Evolutionary conservation across 2,329 filamentous ascomycete genomes (phyloP), one percentile per base, ranked within the genome.

Genomic region (Beauveria medogensis): DNA sequence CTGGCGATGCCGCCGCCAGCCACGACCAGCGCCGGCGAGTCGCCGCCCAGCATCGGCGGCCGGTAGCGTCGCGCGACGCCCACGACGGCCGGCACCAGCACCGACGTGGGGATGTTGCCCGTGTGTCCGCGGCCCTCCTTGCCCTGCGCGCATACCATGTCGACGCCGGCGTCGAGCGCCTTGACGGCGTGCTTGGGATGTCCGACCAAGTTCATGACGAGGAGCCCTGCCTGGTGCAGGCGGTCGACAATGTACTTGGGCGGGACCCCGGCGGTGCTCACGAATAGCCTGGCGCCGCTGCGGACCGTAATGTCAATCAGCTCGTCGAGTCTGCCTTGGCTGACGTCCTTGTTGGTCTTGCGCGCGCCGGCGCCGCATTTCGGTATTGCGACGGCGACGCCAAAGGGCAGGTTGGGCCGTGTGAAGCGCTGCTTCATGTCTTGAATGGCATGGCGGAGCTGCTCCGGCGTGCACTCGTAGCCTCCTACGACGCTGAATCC

Each of bases 171-270:
- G 56, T 91, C 85, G 5, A 97, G 78, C 2, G 92, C 92, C 77
- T 97, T 96, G 72, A 87, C 83, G 0, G 92, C 92, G 73, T 97
- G 93, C 71, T 89, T 91, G 2, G 93, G 92, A 68, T 92, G 90
- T 0, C 93, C 93, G n/a, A 97, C 92, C 92, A 97, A 96, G 73
- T 97, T 97, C 92, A 96, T 97, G 41, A 97, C 81, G 62, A 95
- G 72, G 43, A 97, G 89, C 0, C 90, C 90, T 0, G 89, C 88
- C 7, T 80, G 79, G 70, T 97, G 93, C 52, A 97, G 79, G 48
- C 85, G 78, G 66, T 90, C 85, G 62, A 97, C 88, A 5, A 92
- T 84, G 62, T 78, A 74, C 50, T 78, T 77, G 0, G 92, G 91
- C 18, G 93, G 92, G 28, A 97, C 88, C 8, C 93, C 93, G 0